phyloP scores from a whole-genome alignment of 1,284 basidiomycete genomes.

The Porodaedalea pini region DNA sequence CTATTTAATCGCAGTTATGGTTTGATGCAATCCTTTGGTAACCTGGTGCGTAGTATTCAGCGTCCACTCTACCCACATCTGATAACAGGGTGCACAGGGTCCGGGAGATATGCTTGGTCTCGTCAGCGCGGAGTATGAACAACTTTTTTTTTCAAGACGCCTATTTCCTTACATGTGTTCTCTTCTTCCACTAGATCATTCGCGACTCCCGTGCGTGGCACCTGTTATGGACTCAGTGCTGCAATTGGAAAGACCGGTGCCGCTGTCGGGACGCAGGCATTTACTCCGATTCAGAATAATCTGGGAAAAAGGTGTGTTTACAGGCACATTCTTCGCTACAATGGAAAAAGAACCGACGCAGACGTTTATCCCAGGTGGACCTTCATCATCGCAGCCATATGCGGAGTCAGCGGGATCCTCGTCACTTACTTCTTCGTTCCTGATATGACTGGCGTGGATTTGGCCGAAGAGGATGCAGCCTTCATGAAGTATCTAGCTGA shows the following conservation, averaged over 20 bases:
- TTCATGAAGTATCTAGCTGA: slow-evolving; percentile 59
- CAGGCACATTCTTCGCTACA: background rate
- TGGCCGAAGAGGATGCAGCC: slow-evolving; percentile 62
- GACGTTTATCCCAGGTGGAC: slow-evolving; percentile 47
- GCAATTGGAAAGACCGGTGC: slow-evolving; percentile 76
- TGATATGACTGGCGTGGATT: slow-evolving; percentile 64
- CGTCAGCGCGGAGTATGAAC: slow-evolving; percentile 58
- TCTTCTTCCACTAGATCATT: slow-evolving; percentile 45
- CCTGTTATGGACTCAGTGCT: slow-evolving; percentile 68
- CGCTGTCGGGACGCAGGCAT: slow-evolving; percentile 72
- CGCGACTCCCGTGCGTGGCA: slow-evolving; percentile 66
- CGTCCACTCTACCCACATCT: background rate
- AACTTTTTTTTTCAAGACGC: slow-evolving; percentile 14
- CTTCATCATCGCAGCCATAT: slow-evolving; percentile 70
- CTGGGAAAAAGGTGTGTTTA: slow-evolving; percentile 54
- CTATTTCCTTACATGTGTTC: background rate
- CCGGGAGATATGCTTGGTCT: slow-evolving; percentile 74
- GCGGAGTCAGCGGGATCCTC: slow-evolving; percentile 57
- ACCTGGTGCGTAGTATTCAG: slow-evolving; percentile 42
- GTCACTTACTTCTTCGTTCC: slow-evolving; percentile 69
- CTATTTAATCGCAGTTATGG: slow-evolving; percentile 47
- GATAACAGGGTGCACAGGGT: slow-evolving; percentile 38
- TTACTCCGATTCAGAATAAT: slow-evolving; percentile 70
- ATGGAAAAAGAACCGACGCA: background rate
- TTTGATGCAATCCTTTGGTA: slow-evolving; percentile 66